phyloP scores from a whole-genome alignment of 208 protist genomes.

The Leishmania amazonensis region DNA sequence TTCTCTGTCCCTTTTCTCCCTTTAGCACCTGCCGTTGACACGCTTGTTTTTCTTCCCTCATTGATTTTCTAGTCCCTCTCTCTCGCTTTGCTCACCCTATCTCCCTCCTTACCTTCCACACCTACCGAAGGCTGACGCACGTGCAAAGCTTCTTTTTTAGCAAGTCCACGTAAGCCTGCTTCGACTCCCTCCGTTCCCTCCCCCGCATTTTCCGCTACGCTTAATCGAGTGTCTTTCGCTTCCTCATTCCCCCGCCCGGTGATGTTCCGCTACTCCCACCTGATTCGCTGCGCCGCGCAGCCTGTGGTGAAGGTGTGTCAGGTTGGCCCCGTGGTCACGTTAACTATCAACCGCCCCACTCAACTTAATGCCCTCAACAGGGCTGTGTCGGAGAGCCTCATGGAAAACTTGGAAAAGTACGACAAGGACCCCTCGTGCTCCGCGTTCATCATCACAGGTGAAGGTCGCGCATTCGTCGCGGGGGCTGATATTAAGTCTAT shows the following conservation, averaged over 20 bases:
- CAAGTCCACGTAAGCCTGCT: not conserved
- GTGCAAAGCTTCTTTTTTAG: not conserved
- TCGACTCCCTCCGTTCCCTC: not conserved
- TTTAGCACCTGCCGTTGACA: not conserved
- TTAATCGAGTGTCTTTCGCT: not conserved
- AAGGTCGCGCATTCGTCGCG: slow-evolving; percentile 94
- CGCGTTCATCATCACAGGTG: slow-evolving; percentile 93
- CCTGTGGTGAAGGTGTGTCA: slow-evolving; percentile 57
- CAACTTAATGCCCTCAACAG: slow-evolving; percentile 95
- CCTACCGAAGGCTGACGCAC: not conserved
- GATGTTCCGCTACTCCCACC: slow-evolving; percentile 49
- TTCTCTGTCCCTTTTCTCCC: not conserved
- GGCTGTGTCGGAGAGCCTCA: slow-evolving; percentile 77
- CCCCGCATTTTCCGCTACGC: not conserved
- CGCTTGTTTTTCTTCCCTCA: not conserved
- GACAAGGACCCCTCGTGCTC: slow-evolving; percentile 82
- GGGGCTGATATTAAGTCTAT: slow-evolving; percentile 98
- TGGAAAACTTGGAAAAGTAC: slow-evolving; percentile 66
- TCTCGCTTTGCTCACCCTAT: not conserved
- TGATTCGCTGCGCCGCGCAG: slow-evolving; percentile 46
- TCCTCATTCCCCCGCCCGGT: not conserved
- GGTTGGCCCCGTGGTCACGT: slow-evolving; percentile 68
- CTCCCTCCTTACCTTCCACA: not conserved
- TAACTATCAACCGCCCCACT: slow-evolving; percentile 94
- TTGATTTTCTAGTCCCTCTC: not conserved